These are phyloP conservation scores for Hyaloscypha bicolor DNA, from an alignment of 495 filamentous ascomycete species.

Conservation along the genomic window DNA sequence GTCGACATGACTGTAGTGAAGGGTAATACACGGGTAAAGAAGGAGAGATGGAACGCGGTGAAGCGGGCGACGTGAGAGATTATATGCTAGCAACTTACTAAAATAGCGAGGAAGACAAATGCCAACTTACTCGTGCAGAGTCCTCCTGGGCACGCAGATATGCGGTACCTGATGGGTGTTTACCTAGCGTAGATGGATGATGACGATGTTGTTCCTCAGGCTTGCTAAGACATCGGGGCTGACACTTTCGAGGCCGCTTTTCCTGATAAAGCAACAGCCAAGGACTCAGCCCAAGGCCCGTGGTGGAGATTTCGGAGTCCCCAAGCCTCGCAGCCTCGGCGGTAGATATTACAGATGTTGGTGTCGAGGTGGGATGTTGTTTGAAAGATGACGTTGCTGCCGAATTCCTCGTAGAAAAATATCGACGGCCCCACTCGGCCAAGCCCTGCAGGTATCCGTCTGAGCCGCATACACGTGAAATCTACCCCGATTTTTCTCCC, in stretches of 20 bases:
- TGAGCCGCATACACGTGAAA: slow-evolving; percentile 6
- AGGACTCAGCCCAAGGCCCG: neutral
- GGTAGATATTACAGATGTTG: neutral
- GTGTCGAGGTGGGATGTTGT: neutral
- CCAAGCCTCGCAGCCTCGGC: neutral
- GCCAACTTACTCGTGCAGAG: neutral
- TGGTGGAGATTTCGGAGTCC: slow-evolving; percentile 7
- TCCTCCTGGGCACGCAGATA: neutral
- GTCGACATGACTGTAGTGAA: neutral
- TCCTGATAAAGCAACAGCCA: neutral
- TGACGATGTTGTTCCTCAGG: neutral
- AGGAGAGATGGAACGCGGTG: neutral
- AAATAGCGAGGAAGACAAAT: neutral
- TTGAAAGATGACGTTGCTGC: slow-evolving; percentile 16
- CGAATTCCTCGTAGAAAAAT: neutral
- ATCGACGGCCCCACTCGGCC: neutral
- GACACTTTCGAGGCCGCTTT: neutral
- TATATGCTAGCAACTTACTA: neutral
- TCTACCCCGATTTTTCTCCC: neutral
- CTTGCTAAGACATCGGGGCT: too few relatives aligned
- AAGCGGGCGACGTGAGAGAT: neutral
- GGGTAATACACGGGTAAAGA: neutral
- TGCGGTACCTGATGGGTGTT: neutral
- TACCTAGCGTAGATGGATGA: neutral
- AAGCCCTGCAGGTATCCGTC: neutral